These are phyloP conservation scores for Trichoderma koningii DNA, from an alignment of 2,329 filamentous ascomycete species.

Conservation along the genomic window DNA sequence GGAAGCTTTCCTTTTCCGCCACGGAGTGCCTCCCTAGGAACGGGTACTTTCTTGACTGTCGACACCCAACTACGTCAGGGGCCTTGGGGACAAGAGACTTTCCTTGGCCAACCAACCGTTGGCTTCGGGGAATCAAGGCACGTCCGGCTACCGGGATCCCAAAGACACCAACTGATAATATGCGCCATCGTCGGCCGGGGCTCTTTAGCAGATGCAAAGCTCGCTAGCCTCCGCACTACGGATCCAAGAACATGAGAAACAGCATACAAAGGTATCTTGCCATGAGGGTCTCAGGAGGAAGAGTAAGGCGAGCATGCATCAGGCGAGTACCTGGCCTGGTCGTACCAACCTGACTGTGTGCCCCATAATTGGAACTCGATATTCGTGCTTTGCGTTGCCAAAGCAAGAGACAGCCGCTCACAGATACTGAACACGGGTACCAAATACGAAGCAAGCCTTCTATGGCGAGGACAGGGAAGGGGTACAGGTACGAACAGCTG, in stretches of 20 bases:
- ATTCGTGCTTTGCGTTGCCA: not conserved
- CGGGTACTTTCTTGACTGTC: not conserved
- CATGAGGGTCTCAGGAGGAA: not conserved
- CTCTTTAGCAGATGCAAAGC: not conserved
- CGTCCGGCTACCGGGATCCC: not conserved
- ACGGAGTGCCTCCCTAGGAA: not conserved
- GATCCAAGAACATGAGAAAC: not conserved
- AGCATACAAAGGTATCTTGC: not conserved
- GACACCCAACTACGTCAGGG: not conserved
- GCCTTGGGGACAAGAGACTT: not conserved
- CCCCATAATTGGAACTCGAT: not conserved
- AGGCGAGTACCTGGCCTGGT: not conserved
- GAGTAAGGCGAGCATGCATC: not conserved
- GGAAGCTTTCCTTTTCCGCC: not conserved
- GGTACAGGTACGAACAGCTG: too few species aligned
- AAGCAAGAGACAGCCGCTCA: not conserved
- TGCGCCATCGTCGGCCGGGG: not conserved
- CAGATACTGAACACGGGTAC: too few species aligned
- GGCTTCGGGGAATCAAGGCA: slow-evolving; percentile 3
- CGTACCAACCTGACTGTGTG: not conserved
- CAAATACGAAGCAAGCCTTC: too few species aligned
- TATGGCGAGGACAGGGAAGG: too few species aligned
- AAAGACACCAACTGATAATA: not conserved
- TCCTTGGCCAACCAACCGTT: not conserved
- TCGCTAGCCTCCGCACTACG: not conserved